Percentiles rank a stretch among this genome's conserved stretches.
These are phyloP conservation scores for Endogone sp. DNA, from an alignment of 192 early-diverging fungal genomes.

Conservation along the genomic window DNA sequence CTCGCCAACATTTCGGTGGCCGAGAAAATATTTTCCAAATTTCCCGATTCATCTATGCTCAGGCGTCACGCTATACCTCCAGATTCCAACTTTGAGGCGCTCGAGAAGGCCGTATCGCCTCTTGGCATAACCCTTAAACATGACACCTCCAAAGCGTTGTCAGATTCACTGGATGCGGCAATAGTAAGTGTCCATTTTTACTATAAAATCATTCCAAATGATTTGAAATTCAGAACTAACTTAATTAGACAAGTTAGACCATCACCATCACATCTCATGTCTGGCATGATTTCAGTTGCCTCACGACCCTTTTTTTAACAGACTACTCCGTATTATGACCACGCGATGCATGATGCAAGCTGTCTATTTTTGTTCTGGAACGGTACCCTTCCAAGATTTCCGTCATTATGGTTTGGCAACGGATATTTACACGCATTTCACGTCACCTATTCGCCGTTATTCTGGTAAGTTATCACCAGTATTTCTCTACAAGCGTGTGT, in stretches of 20 bases:
- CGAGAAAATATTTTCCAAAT: slow-evolving; percentile 71
- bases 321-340: slow-evolving; percentile 87
- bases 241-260: slow-evolving; percentile 17
- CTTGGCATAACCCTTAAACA: slow-evolving; percentile 62
- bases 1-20: slow-evolving; percentile 97
- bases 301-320: slow-evolving; percentile 94
- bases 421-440: slow-evolving; percentile 98
- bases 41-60: slow-evolving; percentile 75
- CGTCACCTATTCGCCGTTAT: slow-evolving; percentile 98
- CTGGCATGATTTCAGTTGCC: slow-evolving; percentile 57
- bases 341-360: slow-evolving; percentile 98
- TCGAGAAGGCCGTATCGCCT: slow-evolving; percentile 56
- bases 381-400: slow-evolving; percentile 56
- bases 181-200: slow-evolving; percentile 47
- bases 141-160: slow-evolving; percentile 72
- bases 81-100: slow-evolving; percentile 39
- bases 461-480: slow-evolving; percentile 46
- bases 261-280: too few species aligned
- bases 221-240: too few species aligned
- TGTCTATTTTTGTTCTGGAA: slow-evolving; percentile 93
- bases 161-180: slow-evolving; percentile 86
- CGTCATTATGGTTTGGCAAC: slow-evolving; percentile 91
- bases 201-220: too few species aligned
- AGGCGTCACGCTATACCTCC: slow-evolving; percentile 63
- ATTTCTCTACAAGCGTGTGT: slow-evolving; percentile 24